Evolutionary conservation across 495 filamentous ascomycete genomes (phyloP), one percentile per base, ranked within the genome.

Genomic region (Bacidia gigantensis): DNA sequence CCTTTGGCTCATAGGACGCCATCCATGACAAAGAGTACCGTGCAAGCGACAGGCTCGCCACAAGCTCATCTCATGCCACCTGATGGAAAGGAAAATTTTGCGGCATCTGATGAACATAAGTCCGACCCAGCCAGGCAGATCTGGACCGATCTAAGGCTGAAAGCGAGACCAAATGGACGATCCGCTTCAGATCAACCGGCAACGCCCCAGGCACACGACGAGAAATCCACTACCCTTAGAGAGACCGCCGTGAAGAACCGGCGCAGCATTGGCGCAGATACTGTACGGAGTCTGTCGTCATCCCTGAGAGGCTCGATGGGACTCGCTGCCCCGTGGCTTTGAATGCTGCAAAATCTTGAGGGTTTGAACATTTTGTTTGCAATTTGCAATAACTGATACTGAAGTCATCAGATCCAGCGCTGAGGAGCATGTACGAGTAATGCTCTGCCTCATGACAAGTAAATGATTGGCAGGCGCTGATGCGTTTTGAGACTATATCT

Each of bases 251-350:
- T 52, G 25, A 56, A 43, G 26, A 60, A 52, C 29, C 38, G 47
- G 44, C 46, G 51, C n/a, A 55, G 49, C 38, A 14, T 57, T 11
- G 58, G 48, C 12, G 26, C 51, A 3, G 58, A 54, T 26, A 50
- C 26, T 11, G 24, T 55, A 18, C 50, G 48, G 35, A 55, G 52
- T 38, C 14, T 56, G 12, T 41, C 42, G 14, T 18, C 23, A 25
- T 18, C 45, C 10, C 11, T 39, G 20, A n/a, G 32, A 44, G 26
- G 20, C 25, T 22, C 29, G n/a, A 22, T 23, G 12, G 43, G 44
- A 49, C 17, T 49, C 2, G 42, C 35, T 35, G 50, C 45, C 22
- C 32, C 41, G 20, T 39, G 45, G 25, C 23, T 54, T 3, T 55
- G 11, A 32, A 12, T 12, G 20, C 29, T 35, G 5, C 5, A 35